A percentile compares a stretch with the other conserved stretches of the same genome.
phyloP scores from a whole-genome alignment of 2,329 filamentous ascomycete species.

The Penicillium italicum region DNA sequence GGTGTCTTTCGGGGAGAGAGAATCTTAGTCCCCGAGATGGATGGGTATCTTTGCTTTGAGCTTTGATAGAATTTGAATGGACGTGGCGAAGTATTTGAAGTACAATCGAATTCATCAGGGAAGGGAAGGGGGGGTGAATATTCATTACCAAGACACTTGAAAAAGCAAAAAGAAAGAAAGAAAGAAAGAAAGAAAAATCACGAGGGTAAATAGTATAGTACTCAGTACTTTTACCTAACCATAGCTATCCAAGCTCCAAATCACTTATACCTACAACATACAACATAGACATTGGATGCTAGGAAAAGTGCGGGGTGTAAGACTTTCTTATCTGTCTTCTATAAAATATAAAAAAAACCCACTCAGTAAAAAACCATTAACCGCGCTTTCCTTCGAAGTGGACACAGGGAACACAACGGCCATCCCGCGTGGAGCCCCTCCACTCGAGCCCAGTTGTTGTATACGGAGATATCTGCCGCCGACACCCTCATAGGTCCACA shows the following conservation, averaged over 20 bases:
- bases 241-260: neutral
- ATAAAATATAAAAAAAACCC: neutral
- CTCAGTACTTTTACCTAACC: no score
- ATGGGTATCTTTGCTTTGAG: neutral
- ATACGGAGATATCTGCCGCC: conserved; percentile 19
- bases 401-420: conserved; percentile 6
- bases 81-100: neutral
- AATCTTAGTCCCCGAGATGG: conserved; percentile 15
- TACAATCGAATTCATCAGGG: neutral
- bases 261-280: no score
- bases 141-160: neutral
- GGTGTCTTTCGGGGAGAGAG: conserved; percentile 12
- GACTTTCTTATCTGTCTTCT: neutral
- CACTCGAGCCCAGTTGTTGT: neutral
- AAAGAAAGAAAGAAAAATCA: neutral
- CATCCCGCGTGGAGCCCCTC: conserved; percentile 12
- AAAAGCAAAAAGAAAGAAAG: neutral
- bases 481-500: conserved; percentile 18
- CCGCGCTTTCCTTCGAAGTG: neutral
- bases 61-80: neutral
- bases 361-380: neutral
- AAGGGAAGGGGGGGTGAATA: neutral
- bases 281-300: no score
- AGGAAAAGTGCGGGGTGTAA: conserved; percentile 2
- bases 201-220: neutral